Conservation (phyloP, 2,329 filamentous ascomycete species). For the Ilyonectria destructans region DNA sequence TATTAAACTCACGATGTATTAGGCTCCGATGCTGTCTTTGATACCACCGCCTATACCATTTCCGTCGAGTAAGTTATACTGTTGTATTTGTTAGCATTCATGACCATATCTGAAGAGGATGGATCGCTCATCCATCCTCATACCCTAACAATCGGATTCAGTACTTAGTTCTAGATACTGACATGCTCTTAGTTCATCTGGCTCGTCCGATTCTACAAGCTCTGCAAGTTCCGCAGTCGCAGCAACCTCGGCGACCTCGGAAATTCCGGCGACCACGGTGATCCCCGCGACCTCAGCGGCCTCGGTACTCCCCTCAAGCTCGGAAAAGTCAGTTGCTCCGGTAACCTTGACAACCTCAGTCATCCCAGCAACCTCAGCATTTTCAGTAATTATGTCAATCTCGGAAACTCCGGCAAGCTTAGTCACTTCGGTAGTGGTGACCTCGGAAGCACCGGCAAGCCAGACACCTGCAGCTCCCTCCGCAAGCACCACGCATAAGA, state of each 20-base stretch:
- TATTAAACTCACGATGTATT: neutral
- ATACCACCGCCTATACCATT: conserved; percentile 24
- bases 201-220: neutral
- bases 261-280: neutral
- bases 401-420: neutral
- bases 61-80: conserved; percentile 9
- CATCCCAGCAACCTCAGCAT: neutral
- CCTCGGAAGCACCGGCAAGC: neutral
- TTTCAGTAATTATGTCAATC: neutral
- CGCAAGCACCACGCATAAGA: too few species aligned
- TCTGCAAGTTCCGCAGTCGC: neutral
- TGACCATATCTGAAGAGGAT: neutral
- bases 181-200: neutral
- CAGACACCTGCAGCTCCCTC: too few species aligned
- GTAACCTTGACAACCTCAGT: neutral
- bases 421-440: neutral
- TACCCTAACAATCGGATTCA: neutral
- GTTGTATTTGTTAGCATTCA: neutral
- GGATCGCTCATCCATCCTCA: neutral
- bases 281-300: neutral
- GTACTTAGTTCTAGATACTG: neutral
- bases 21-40: conserved; percentile 28
- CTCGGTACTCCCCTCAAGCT: neutral
- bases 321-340: neutral
- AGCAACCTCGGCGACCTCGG: neutral